A percentile compares a stretch with the other conserved stretches of the same genome.
These are phyloP conservation scores for Syzygium oleosum DNA, from an alignment of 345 rosid species.

Conservation along the genomic window DNA sequence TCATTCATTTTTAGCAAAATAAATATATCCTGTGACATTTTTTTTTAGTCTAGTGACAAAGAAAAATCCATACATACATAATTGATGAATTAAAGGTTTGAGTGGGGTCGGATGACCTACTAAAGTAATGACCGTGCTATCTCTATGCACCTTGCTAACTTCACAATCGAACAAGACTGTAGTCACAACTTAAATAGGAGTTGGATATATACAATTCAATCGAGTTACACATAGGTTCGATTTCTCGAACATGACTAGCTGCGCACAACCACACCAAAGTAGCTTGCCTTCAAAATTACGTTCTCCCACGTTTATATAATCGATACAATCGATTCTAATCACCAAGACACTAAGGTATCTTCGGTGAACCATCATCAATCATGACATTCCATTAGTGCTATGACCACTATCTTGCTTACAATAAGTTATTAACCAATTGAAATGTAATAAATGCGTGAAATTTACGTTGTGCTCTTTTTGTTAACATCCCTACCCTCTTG, in stretches of 20 bases:
- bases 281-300: background rate
- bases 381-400: background rate
- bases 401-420: background rate
- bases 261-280: background rate
- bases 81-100: background rate
- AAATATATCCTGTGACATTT: fast-evolving
- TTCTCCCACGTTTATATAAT: background rate
- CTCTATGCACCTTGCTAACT: background rate
- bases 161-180: background rate
- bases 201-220: background rate
- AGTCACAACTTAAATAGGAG: background rate
- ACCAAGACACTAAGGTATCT: background rate
- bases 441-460: background rate
- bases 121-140: background rate
- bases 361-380: background rate
- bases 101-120: background rate
- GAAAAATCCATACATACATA: background rate
- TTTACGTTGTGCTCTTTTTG: background rate
- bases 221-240: background rate
- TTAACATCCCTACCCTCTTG: background rate
- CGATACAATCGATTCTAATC: background rate
- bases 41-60: background rate
- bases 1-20: no score
- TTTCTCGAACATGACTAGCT: background rate
- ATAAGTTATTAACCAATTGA: background rate